Evolutionary conservation across 2,329 filamentous ascomycete species (phyloP).

Genomic region (Tolypocladium ovalisporum): DNA sequence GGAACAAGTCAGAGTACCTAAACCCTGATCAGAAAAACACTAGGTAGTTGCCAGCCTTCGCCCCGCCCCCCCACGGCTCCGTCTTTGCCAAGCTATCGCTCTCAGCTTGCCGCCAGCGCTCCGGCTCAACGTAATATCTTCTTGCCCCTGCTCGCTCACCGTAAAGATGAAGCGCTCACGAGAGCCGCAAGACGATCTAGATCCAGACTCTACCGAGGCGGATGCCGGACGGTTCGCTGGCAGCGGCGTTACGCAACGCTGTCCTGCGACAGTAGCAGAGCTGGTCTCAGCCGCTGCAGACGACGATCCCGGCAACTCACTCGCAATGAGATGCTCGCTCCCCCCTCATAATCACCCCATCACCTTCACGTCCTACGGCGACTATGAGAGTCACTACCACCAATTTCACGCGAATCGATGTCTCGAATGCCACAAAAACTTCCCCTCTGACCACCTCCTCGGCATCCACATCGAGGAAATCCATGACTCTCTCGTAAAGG

Average conservation of each 20-base stretch:
- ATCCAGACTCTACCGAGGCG: conserved; percentile 14
- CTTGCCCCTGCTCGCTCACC: conserved; percentile 1
- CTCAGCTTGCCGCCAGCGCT: not conserved
- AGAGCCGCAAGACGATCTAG: conserved; percentile 40
- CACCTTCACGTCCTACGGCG: conserved; percentile 61
- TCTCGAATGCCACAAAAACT: conserved; percentile 73
- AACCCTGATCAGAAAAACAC: no score
- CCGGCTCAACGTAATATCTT: conserved; percentile 4
- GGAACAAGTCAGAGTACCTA: not conserved
- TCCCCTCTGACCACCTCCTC: conserved; percentile 74
- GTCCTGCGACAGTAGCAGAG: conserved; percentile 45
- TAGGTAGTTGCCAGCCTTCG: no score
- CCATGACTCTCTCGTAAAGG: conserved; percentile 70
- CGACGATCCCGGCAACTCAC: conserved; percentile 22
- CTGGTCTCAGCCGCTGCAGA: conserved; percentile 36
- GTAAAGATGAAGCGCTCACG: conserved; percentile 51
- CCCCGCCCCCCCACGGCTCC: no score
- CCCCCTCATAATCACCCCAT: conserved; percentile 66
- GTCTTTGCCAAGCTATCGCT: not conserved
- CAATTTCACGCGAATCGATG: conserved; percentile 78
- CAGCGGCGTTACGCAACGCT: conserved; percentile 8
- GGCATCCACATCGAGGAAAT: conserved; percentile 81
- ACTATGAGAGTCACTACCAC: conserved; percentile 81
- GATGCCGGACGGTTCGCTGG: conserved; percentile 1
- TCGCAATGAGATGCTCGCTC: conserved; percentile 66